Evolutionary conservation across 1,284 basidiomycete species (phyloP).

Genomic region (Malassezia restricta): DNA sequence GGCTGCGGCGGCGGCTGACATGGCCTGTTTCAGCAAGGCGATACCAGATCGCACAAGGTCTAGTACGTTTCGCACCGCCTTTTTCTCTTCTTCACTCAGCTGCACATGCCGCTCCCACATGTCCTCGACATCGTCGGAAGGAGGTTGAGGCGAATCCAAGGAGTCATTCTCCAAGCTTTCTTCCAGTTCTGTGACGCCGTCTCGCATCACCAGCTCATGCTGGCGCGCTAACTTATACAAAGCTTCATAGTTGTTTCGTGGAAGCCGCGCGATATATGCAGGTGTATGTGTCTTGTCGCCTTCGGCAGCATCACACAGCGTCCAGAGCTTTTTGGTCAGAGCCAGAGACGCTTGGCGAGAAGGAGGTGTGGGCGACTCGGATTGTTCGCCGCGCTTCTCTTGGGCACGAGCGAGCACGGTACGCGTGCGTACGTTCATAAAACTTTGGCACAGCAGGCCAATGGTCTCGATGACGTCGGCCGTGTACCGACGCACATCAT

Average conservation of each 20-base stretch:
- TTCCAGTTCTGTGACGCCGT: slow-evolving; percentile 26
- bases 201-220: slow-evolving; percentile 23
- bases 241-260: slow-evolving; percentile 27
- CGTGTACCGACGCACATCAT: slow-evolving; percentile 21
- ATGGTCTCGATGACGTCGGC: slow-evolving; percentile 23
- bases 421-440: slow-evolving; percentile 25
- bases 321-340: slow-evolving; percentile 13
- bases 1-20: background rate
- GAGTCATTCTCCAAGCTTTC: slow-evolving; percentile 14
- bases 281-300: background rate
- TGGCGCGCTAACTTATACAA: slow-evolving; percentile 23
- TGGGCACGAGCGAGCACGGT: slow-evolving; percentile 22
- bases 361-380: background rate
- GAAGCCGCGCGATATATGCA: slow-evolving; percentile 15
- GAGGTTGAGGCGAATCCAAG: background rate
- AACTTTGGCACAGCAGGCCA: slow-evolving; percentile 30
- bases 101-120: background rate
- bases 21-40: background rate
- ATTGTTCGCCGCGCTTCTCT: slow-evolving; percentile 5
- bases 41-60: slow-evolving; percentile 1
- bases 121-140: slow-evolving; percentile 11
- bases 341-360: background rate
- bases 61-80: background rate
- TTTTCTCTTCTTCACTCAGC: background rate
- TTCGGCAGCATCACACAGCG: slow-evolving; percentile 1